Evolutionary conservation across 2,329 filamentous ascomycete genomes (phyloP), one percentile per base, ranked within the genome.

Genomic region (Pseudogymnoascus sp.): DNA sequence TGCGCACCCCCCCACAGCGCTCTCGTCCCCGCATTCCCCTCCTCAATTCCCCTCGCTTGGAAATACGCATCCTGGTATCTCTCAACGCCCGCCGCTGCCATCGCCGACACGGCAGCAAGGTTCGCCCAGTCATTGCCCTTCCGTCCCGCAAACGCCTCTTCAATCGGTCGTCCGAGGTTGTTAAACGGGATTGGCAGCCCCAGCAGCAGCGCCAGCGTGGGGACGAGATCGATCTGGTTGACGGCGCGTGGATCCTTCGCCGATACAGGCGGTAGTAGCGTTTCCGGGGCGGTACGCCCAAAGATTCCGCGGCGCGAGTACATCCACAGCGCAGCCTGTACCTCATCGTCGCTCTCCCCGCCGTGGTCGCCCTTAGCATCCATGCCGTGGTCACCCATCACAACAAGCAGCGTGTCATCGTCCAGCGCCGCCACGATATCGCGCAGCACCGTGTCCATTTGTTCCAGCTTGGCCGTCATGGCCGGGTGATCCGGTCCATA

Each of bases 341-440:
- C 85, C 74, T 99, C 95, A 67, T 97, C 92, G 69, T 97, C 91
- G 33, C 93, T 97, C 78, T 99, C 95, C 62, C 95, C 95, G n/a
- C 95, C 95, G 72, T 99, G 95, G 68, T 99, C 95, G 16, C 95
- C 95, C 77, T 99, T 97, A 65, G 84, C 80, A 74, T 99, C 95
- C 95, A 99, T 99, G 10, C 95, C 95, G 72, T 99, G 95, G 73
- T 99, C 95, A n/a, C 95, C 95, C 91, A 99, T 96, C 13, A 99
- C 90, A 19, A 99, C 86, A 37, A 99, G 79, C 21, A 99, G 79
- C 0, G 95, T 99, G 63, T 91, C 79, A 62, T 97, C 89, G 69
- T 96, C 93, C 16, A 99, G 79, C 3, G 79, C 79, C 0, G 83
- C 79, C 2, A 90, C 86, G 62, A 97, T 80, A 26, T 88, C 81